A percentile compares a stretch with the other conserved stretches of the same genome.
Conservation (phyloP, 1,284 basidiomycete genomes). For the Takashimella tepidaria region DNA sequence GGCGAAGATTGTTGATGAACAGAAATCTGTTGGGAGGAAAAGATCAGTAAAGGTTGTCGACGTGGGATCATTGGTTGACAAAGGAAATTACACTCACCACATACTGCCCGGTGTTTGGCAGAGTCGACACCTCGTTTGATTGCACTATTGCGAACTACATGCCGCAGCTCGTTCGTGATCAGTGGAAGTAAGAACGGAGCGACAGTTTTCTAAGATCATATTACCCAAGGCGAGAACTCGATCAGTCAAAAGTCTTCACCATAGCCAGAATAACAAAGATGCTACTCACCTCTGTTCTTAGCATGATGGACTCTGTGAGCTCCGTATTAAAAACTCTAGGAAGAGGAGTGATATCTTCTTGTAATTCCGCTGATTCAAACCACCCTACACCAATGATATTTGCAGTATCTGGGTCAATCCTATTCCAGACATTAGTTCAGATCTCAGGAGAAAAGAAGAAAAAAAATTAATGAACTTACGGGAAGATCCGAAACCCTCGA, state of each 20-base stretch:
- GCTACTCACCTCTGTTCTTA: constrained; percentile 34
- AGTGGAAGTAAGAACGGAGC: constrained; percentile 64
- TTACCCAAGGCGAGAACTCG: no score
- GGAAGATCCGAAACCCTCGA: constrained; percentile 35
- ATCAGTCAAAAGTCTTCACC: no score
- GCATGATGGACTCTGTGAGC: constrained; percentile 27
- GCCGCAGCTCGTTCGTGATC: constrained; percentile 63
- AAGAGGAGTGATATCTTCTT: constrained; percentile 29
- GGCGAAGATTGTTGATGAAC: constrained; percentile 85
- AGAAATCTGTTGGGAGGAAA: constrained; percentile 61
- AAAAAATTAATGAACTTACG: constrained; percentile 22
- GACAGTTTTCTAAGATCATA: constrained; percentile 57
- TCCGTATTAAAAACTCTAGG: constrained; percentile 37
- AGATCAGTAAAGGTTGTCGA: background rate
- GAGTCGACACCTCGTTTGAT: constrained; percentile 68
- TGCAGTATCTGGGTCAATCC: constrained; percentile 35
- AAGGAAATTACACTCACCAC: constrained; percentile 56
- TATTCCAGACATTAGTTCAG: constrained; percentile 4
- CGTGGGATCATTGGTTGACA: constrained; percentile 10
- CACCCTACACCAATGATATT: constrained; percentile 31
- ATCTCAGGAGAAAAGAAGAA: no score
- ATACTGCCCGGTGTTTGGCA: constrained; percentile 67
- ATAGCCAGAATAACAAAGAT: no score
- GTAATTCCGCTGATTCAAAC: constrained; percentile 33
- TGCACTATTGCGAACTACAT: constrained; percentile 58